Evolutionary conservation across 768 basidiomycete species (phyloP).

Genomic region (Leccinum obscurum): DNA sequence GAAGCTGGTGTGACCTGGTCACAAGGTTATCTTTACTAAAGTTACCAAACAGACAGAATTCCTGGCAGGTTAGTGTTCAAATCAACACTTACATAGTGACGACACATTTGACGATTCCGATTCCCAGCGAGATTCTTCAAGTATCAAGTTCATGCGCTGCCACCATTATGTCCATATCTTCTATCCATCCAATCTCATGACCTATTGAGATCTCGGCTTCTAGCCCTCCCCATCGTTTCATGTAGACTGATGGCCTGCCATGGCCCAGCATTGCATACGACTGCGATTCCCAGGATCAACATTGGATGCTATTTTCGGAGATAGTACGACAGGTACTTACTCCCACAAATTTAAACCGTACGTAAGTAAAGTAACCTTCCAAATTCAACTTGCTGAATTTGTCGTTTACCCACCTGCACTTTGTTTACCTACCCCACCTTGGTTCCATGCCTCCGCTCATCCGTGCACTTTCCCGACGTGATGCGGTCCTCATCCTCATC

Average conservation of each 20-base stretch:
- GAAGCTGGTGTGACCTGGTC: background rate
- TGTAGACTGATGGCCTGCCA: background rate
- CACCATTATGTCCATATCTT: background rate
- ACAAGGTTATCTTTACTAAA: background rate
- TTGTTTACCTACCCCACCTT: background rate
- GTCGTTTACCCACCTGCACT: background rate
- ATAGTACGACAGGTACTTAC: background rate
- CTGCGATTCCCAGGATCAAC: background rate
- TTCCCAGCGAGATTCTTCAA: background rate
- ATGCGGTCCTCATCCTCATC: constrained; percentile 58
- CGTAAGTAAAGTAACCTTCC: background rate
- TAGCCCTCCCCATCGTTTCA: background rate
- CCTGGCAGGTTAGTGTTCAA: background rate
- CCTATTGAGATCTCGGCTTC: background rate
- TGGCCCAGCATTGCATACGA: background rate
- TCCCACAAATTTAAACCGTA: background rate
- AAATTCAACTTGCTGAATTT: background rate
- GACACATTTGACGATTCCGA: background rate
- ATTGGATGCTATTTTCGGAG: constrained; percentile 3
- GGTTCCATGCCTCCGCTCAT: constrained; percentile 37
- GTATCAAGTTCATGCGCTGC: background rate
- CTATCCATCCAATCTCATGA: background rate
- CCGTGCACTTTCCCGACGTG: constrained; percentile 49
- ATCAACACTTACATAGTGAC: background rate
- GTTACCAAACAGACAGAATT: background rate